These are phyloP conservation scores for Aspergillus caelatus DNA, from an alignment of 2,329 filamentous ascomycete genomes.

Conservation along the genomic window DNA sequence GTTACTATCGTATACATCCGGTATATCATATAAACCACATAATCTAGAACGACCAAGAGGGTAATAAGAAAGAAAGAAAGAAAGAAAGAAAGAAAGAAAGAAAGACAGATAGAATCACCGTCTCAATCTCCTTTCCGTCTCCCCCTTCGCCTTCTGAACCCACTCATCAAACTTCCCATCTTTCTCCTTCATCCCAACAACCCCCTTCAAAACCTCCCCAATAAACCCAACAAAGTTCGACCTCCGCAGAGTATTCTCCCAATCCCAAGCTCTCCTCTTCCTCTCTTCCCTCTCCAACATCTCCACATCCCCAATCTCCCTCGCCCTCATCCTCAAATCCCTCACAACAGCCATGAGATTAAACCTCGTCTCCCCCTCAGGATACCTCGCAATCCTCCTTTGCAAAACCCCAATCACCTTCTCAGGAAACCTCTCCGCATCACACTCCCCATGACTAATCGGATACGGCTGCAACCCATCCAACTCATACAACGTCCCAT, in stretches of 20 bases:
- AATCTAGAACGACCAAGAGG: constrained; percentile 5
- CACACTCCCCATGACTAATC: constrained; percentile 81
- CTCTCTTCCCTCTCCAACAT: constrained; percentile 75
- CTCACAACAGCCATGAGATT: constrained; percentile 91
- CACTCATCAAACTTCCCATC: constrained; percentile 74
- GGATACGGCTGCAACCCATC: constrained; percentile 93
- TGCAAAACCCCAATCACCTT: constrained; percentile 87
- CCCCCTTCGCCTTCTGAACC: constrained; percentile 68
- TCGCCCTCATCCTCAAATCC: constrained; percentile 75
- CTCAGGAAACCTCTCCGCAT: constrained; percentile 70
- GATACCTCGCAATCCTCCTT: constrained; percentile 81
- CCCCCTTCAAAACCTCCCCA: constrained; percentile 84
- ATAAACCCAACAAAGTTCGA: constrained; percentile 98
- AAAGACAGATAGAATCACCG: constrained; percentile 14
- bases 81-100: not conserved
- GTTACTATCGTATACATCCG: not conserved
- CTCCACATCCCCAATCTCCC: constrained; percentile 81
- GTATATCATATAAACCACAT: not conserved
- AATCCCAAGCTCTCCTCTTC: constrained; percentile 85
- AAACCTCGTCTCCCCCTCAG: constrained; percentile 85
- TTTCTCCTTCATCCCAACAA: constrained; percentile 72
- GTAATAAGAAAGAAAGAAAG: constrained; percentile 34
- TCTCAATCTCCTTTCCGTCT: constrained; percentile 45
- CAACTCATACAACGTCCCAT: constrained; percentile 84
- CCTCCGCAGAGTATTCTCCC: constrained; percentile 87